phyloP scores from a whole-genome alignment of 768 basidiomycete genomes.

The Dioszegia aurantiaca region DNA sequence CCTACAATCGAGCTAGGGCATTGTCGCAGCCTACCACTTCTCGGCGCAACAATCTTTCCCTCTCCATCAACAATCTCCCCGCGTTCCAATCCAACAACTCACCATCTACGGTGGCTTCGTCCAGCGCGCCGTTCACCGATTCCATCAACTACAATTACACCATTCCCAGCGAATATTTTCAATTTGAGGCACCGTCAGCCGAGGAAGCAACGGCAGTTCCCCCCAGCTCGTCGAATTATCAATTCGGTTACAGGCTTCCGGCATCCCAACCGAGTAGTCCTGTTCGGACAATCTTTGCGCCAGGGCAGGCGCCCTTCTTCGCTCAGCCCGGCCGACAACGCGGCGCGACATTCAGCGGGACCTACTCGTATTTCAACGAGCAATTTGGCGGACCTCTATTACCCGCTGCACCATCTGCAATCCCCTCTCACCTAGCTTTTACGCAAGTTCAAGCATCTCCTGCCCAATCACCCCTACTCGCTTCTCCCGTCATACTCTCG shows the following conservation, averaged over 20 bases:
- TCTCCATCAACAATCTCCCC: slow-evolving; percentile 34
- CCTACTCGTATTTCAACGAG: slow-evolving; percentile 27
- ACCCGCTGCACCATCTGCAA: slow-evolving; percentile 20
- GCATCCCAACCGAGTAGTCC: slow-evolving; percentile 48
- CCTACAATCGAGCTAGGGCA: slow-evolving; percentile 23
- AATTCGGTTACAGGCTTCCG: slow-evolving; percentile 37
- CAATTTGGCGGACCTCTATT: slow-evolving; percentile 22
- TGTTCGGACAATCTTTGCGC: slow-evolving; percentile 32
- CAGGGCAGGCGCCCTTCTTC: slow-evolving; percentile 32
- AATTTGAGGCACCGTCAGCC: slow-evolving; percentile 29
- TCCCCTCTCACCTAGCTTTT: slow-evolving; percentile 41
- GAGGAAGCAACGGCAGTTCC: slow-evolving; percentile 15
- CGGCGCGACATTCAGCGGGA: slow-evolving; percentile 48
- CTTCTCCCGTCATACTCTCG: slow-evolving; percentile 30
- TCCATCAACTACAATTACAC: slow-evolving; percentile 30
- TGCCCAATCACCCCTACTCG: slow-evolving; percentile 23
- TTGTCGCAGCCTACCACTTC: slow-evolving; percentile 29
- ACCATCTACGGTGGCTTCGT: slow-evolving; percentile 28
- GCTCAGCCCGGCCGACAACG: slow-evolving; percentile 38
- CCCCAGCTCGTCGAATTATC: slow-evolving; percentile 12
- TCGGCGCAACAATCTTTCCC: slow-evolving; percentile 36
- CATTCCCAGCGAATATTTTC: slow-evolving; percentile 38
- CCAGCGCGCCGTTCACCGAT: slow-evolving; percentile 37
- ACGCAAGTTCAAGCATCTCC: slow-evolving; percentile 28
- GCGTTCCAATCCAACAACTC: slow-evolving; percentile 19